Percentiles rank a stretch among this genome's conserved stretches.
Evolutionary conservation across 1,139 yeast species (phyloP).

Genomic region (Hansenula lynferdii): DNA sequence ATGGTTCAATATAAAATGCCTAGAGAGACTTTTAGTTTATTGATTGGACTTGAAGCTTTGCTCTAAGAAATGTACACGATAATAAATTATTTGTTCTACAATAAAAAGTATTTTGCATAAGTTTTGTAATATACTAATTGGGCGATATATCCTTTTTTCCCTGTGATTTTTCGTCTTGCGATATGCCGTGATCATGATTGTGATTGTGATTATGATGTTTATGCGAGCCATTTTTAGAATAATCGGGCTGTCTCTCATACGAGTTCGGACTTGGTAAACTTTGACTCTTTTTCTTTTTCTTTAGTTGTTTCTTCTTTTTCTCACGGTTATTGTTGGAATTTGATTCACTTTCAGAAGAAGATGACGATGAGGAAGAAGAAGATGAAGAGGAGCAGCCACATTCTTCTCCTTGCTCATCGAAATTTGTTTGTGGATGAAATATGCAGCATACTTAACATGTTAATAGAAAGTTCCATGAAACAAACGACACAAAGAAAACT

Average conservation of each 20-base stretch:
- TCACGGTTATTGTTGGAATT: conserved; percentile 16
- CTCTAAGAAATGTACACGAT: too few relatives aligned
- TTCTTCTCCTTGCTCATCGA: conserved; percentile 50
- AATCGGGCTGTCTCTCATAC: conserved; percentile 69
- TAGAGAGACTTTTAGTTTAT: conserved; percentile 73
- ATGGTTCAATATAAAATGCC: conserved; percentile 96
- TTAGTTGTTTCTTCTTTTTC: conserved; percentile 26
- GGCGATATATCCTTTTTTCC: too few relatives aligned
- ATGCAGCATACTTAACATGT: conserved; percentile 67
- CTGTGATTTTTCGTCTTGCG: too few relatives aligned
- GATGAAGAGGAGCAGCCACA: conserved; percentile 29
- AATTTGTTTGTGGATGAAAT: conserved; percentile 77
- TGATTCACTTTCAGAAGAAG: conserved; percentile 24
- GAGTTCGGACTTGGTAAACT: conserved; percentile 53
- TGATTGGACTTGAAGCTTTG: conserved; percentile 67
- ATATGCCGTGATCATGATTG: conserved; percentile 3
- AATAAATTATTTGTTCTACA: too few relatives aligned
- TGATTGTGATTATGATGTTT: conserved; percentile 4
- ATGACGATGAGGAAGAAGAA: conserved; percentile 16
- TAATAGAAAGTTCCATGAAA: too few relatives aligned
- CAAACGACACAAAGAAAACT: too few relatives aligned
- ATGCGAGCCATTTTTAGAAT: conserved; percentile 24
- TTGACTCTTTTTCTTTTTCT: conserved; percentile 20
- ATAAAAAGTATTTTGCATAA: too few relatives aligned
- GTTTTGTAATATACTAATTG: too few relatives aligned